Conservation (phyloP, 768 basidiomycete genomes). For the Boletus sensibilis region DNA sequence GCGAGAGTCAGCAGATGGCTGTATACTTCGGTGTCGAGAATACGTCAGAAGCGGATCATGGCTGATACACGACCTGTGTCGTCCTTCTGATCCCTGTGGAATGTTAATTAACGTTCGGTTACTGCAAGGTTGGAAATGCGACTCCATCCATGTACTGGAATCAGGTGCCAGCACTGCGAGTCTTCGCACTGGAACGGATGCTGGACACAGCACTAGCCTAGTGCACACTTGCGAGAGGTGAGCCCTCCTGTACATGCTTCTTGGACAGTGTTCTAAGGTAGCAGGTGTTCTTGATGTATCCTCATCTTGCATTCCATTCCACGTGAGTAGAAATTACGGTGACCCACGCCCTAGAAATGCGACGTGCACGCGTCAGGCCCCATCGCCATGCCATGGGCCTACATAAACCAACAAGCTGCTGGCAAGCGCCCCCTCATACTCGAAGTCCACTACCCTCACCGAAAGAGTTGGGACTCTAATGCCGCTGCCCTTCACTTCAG, state of each 20-base stretch:
- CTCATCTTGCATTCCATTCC: slow-evolving; percentile 15
- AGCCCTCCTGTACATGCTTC: slow-evolving; percentile 5
- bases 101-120: not conserved
- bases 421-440: slow-evolving; percentile 11
- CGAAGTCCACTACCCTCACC: slow-evolving; percentile 14
- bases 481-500: slow-evolving; percentile 24
- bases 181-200: slow-evolving; percentile 9
- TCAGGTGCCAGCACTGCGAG: not conserved
- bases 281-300: not conserved
- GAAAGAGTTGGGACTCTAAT: slow-evolving; percentile 10
- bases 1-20: slow-evolving; percentile 4
- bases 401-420: slow-evolving; percentile 24
- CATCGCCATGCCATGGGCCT: slow-evolving; percentile 16
- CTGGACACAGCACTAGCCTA: slow-evolving; percentile 4
- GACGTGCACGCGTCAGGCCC: slow-evolving; percentile 23
- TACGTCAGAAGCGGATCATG: slow-evolving; percentile 12
- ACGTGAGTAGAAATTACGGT: slow-evolving; percentile 16
- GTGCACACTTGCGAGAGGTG: not conserved
- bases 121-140: slow-evolving; percentile 10
- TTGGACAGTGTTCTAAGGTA: not conserved
- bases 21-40: slow-evolving; percentile 9
- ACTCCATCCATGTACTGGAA: not conserved
- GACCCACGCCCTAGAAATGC: slow-evolving; percentile 27
- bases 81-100: slow-evolving; percentile 6
- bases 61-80: slow-evolving; percentile 1